phyloP scores from a whole-genome alignment of 345 rosid species.

The Cardamine resedifolia region DNA sequence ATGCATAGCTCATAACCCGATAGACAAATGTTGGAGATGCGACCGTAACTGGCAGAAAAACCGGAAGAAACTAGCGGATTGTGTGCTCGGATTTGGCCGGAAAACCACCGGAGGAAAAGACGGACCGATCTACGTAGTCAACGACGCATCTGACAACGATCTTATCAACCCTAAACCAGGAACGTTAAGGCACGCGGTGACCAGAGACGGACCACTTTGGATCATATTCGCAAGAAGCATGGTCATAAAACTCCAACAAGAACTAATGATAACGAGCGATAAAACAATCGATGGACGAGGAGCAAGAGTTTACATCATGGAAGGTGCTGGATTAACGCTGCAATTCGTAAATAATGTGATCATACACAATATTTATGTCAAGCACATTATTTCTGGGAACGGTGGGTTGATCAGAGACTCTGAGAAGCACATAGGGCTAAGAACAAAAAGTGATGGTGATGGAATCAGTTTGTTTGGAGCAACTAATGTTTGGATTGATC shows the following conservation, averaged over 20 bases:
- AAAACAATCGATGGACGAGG: conserved; percentile 91
- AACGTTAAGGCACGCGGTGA: conserved; percentile 73
- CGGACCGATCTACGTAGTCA: conserved; percentile 59
- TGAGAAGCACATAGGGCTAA: conserved; percentile 49
- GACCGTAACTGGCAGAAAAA: conserved; percentile 46
- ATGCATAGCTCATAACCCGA: conserved; percentile 57
- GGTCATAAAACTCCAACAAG: conserved; percentile 61
- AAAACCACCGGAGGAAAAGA: conserved; percentile 59
- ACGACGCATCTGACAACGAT: conserved; percentile 51
- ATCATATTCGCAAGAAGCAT: conserved; percentile 62
- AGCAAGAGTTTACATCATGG: conserved; percentile 54
- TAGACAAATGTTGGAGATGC: conserved; percentile 71
- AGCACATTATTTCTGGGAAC: conserved; percentile 38
- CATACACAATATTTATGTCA: conserved; percentile 60
- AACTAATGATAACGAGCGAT: conserved; percentile 49
- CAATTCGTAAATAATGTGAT: conserved; percentile 71
- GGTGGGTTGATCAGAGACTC: conserved; percentile 82
- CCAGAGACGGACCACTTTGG: conserved; percentile 69
- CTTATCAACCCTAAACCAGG: conserved; percentile 62
- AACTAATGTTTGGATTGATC: conserved; percentile 69
- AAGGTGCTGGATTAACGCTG: conserved; percentile 63
- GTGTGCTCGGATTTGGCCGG: conserved; percentile 72
- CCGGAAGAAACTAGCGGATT: conserved; percentile 55
- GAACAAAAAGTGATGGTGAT: conserved; percentile 63
- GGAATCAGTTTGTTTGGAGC: conserved; percentile 62